Conservation (phyloP, 345 rosid species). For the Mangifera indica region DNA sequence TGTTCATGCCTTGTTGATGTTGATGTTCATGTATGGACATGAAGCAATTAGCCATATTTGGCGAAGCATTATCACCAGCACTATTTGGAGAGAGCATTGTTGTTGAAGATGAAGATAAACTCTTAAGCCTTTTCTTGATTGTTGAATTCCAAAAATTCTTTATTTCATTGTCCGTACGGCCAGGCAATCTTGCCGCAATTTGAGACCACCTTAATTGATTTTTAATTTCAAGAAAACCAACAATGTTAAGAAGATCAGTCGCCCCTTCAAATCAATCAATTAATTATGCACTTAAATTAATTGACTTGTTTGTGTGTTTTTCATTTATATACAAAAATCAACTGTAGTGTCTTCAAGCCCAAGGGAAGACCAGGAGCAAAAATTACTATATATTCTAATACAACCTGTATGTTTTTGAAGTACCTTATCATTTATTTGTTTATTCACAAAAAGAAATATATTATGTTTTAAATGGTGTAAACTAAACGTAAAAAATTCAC, state of each 20-base stretch:
- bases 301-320: no score
- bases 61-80: constrained; percentile 37
- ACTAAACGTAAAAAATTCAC: no score
- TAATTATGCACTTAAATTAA: no score
- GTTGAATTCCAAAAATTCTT: constrained; percentile 99
- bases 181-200: constrained; percentile 94
- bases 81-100: constrained; percentile 55
- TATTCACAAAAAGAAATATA: no score
- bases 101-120: constrained; percentile 29
- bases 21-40: constrained; percentile 42
- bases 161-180: constrained; percentile 95
- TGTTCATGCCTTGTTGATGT: constrained; percentile 27
- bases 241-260: background rate
- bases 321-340: background rate
- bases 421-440: no score
- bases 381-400: no score
- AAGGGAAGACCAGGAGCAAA: constrained; percentile 15
- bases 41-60: constrained; percentile 24
- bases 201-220: constrained; percentile 75
- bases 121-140: constrained; percentile 84
- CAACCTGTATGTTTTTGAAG: no score
- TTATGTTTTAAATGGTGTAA: no score
- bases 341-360: constrained; percentile 33
- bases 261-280: background rate
- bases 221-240: background rate